Evolutionary conservation across 1,284 basidiomycete genomes (phyloP).

Genomic region (Trichosporon coremiiforme): DNA sequence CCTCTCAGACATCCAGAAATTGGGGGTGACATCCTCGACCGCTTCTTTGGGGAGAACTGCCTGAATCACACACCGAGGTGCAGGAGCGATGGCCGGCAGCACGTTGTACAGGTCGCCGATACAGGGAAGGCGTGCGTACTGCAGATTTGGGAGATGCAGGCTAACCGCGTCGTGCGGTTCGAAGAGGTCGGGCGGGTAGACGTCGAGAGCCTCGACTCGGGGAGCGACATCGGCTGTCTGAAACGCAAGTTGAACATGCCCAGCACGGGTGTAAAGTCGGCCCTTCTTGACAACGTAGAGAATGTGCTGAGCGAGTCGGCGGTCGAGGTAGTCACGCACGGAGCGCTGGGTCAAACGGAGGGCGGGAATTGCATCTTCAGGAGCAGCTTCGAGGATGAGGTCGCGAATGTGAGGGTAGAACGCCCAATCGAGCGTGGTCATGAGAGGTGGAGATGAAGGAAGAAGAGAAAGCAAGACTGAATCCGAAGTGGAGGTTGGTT

Average conservation of each 20-base stretch:
- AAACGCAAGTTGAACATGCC: neutral
- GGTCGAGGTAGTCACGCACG: neutral
- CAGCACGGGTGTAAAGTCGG: neutral
- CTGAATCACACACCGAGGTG: neutral
- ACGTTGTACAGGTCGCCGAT: neutral
- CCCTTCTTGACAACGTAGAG: neutral
- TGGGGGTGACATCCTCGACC: neutral
- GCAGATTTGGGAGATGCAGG: neutral
- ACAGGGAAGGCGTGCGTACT: neutral
- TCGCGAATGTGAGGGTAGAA: slow-evolving; percentile 4
- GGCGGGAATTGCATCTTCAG: neutral
- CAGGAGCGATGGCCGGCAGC: neutral
- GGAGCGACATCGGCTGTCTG: neutral
- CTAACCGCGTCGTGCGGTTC: neutral
- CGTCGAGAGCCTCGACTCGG: neutral
- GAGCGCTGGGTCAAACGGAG: neutral
- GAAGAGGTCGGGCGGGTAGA: slow-evolving; percentile 26
- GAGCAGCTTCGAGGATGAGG: neutral
- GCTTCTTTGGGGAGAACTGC: neutral
- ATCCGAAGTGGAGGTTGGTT: neutral
- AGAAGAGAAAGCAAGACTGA: neutral
- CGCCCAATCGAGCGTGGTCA: neutral
- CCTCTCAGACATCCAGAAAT: neutral
- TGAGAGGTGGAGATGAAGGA: neutral
- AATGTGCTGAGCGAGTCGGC: neutral